phyloP scores from a whole-genome alignment of 1,284 basidiomycete genomes.

The Retiboletus flavoniger region DNA sequence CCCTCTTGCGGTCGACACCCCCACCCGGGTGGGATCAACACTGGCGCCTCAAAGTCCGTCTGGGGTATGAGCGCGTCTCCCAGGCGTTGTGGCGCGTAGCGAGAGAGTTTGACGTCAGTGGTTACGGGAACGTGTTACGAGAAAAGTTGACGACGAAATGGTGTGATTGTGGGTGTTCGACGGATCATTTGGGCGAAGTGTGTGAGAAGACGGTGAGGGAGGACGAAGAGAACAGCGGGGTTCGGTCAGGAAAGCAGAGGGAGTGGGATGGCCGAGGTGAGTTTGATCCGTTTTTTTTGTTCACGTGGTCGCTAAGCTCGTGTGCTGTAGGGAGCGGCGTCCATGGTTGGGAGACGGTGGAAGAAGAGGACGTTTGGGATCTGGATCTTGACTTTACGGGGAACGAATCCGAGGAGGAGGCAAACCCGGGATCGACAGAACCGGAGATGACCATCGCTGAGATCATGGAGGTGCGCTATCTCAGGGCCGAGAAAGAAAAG shows the following conservation, averaged over 20 bases:
- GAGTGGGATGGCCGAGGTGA: constrained; percentile 69
- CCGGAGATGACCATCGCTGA: constrained; percentile 64
- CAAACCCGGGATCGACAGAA: constrained; percentile 37
- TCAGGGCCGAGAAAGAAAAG: constrained; percentile 65
- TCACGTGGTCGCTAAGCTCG: not conserved
- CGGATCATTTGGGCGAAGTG: constrained; percentile 69
- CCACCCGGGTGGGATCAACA: constrained; percentile 49
- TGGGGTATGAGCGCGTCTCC: constrained; percentile 60
- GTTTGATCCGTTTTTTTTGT: constrained; percentile 2
- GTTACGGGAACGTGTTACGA: constrained; percentile 63
- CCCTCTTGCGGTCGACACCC: constrained; percentile 30
- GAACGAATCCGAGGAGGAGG: constrained; percentile 49
- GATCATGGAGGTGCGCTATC: constrained; percentile 67
- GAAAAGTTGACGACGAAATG: constrained; percentile 70
- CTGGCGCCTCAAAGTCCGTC: constrained; percentile 55
- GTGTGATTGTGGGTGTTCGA: constrained; percentile 76
- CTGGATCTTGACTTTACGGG: constrained; percentile 60
- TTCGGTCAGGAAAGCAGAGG: constrained; percentile 57
- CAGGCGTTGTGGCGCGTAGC: constrained; percentile 66
- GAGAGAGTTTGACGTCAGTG: constrained; percentile 64
- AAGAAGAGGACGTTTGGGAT: constrained; percentile 73
- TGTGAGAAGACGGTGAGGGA: constrained; percentile 67
- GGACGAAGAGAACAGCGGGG: constrained; percentile 57
- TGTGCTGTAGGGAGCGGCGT: constrained; percentile 49
- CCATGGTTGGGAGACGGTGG: constrained; percentile 64